Percentiles rank a stretch among this genome's conserved stretches.
phyloP scores from a whole-genome alignment of 306 rosid species.

The Pueraria montana region DNA sequence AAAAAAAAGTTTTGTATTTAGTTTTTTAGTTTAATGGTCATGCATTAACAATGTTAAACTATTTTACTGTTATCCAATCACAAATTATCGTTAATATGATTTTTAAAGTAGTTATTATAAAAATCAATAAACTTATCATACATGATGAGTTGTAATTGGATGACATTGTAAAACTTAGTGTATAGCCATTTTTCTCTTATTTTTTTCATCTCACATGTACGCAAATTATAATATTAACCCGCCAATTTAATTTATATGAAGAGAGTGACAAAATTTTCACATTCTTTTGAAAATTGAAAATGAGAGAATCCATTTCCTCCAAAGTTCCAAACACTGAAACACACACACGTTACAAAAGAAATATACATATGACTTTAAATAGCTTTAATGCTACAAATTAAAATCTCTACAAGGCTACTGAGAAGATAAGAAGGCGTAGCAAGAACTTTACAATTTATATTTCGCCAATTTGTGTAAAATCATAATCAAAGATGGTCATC shows the following conservation, averaged over 20 bases:
- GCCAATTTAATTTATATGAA: not conserved
- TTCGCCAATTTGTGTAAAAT: conserved; percentile 18
- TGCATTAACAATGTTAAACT: too few relatives aligned
- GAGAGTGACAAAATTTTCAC: not conserved
- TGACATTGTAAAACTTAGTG: too few relatives aligned
- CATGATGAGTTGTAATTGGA: too few relatives aligned
- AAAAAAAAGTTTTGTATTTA: too few relatives aligned
- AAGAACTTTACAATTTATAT: conserved; percentile 34
- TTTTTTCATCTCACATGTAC: not conserved
- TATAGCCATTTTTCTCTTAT: too few relatives aligned
- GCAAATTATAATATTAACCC: not conserved
- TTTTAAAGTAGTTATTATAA: too few relatives aligned
- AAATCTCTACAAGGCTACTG: not conserved
- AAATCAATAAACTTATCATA: too few relatives aligned
- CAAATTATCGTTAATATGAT: too few relatives aligned
- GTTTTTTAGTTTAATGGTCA: too few relatives aligned
- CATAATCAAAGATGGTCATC: conserved; percentile 38
- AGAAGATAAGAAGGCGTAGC: not conserved
- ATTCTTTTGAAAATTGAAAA: not conserved
- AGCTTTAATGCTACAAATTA: not conserved
- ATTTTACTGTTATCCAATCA: too few relatives aligned
- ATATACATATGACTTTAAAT: not conserved
- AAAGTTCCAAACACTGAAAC: not conserved
- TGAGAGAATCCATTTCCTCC: not conserved
- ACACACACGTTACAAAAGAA: not conserved